phyloP scores from a whole-genome alignment of 305 asterid species.

The Plantago lanceolata region DNA sequence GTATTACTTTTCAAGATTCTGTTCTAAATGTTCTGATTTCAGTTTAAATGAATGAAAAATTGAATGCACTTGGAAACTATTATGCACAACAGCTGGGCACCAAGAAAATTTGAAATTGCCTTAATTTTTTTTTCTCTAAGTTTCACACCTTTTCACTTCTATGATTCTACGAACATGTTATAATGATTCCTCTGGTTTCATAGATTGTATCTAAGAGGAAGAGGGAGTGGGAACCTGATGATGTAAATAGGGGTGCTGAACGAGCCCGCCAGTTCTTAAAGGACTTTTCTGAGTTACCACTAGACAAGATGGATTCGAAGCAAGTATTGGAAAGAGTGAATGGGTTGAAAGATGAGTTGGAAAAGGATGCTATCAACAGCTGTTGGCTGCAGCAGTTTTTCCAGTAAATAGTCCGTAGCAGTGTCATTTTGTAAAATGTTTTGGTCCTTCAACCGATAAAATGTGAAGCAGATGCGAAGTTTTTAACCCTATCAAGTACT shows the following conservation, averaged over 20 bases:
- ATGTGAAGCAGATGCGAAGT: not conserved
- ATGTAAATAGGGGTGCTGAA: slow-evolving; percentile 53
- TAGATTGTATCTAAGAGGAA: slow-evolving; percentile 66
- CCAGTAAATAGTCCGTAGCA: slow-evolving; percentile 17
- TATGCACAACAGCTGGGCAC: not conserved
- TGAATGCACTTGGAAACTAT: not conserved
- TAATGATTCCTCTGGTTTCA: slow-evolving; percentile 13
- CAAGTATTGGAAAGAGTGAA: slow-evolving; percentile 47
- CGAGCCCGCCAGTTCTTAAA: slow-evolving; percentile 71
- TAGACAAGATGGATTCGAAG: slow-evolving; percentile 64
- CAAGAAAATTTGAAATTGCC: not conserved
- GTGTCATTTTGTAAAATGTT: not conserved
- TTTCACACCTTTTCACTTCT: not conserved
- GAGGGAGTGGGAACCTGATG: slow-evolving; percentile 56
- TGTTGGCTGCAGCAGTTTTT: slow-evolving; percentile 81
- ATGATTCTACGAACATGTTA: not conserved
- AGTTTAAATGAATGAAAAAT: not conserved
- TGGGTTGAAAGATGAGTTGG: slow-evolving; percentile 52
- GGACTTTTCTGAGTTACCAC: slow-evolving; percentile 66
- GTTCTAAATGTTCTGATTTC: slow-evolving; percentile 4
- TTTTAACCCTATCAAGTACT: not conserved
- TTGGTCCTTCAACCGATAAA: not conserved
- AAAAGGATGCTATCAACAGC: slow-evolving; percentile 56
- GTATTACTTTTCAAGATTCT: slow-evolving; percentile 31
- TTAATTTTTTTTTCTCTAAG: not conserved